Evolutionary conservation across 1,284 basidiomycete genomes (phyloP), one percentile per base, ranked within the genome.

Genomic region (Golubevia pallescens): DNA sequence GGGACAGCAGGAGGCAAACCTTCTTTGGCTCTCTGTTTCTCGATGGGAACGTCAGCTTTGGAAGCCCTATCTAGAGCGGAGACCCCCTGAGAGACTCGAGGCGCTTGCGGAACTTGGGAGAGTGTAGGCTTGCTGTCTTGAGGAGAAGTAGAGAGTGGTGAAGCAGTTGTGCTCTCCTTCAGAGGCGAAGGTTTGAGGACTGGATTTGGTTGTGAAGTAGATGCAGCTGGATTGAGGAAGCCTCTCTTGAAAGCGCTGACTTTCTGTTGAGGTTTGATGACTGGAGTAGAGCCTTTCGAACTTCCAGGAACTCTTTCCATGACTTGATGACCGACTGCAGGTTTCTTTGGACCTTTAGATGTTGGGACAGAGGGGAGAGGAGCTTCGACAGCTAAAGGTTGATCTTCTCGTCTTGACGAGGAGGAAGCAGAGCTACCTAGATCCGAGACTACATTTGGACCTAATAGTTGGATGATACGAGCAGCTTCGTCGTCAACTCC

Each of bases 401-500:
- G 34, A 5, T 38, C 34, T 10, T 10, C 34, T 38, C 5, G 34
- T 5, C 3, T 38, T 38, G 34, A 38, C 3, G 34, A 38, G 10
- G 10, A 10, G 3, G 5, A 4, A 5, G 34, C 34, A n/a, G n/a
- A n/a, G n/a, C n/a, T n/a, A n/a, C n/a, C n/a, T 38, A 38, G 34
- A 38, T 38, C 80, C 32, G 70, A 66, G 42, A 83, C 78, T 16
- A 81, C 68, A 51, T 74, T 70, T 0, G 77, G 71, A 0, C 81
- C 81, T 21, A 84, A 68, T 24, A 84, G 61, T 21, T 77, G 65
- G 19, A 84, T 70, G 21, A 84, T 80, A 2, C 71, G 65, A n/a
- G 73, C 73, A 0, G 81, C 81, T 56, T 84, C 81, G 54, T 81
- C 75, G 38, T 79, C 75, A 1, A 79, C 75, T 14, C 79, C 77